Base-by-base conservation (phyloP, 2,329 filamentous ascomycete species). In the Microascus cirrosus region DNA sequence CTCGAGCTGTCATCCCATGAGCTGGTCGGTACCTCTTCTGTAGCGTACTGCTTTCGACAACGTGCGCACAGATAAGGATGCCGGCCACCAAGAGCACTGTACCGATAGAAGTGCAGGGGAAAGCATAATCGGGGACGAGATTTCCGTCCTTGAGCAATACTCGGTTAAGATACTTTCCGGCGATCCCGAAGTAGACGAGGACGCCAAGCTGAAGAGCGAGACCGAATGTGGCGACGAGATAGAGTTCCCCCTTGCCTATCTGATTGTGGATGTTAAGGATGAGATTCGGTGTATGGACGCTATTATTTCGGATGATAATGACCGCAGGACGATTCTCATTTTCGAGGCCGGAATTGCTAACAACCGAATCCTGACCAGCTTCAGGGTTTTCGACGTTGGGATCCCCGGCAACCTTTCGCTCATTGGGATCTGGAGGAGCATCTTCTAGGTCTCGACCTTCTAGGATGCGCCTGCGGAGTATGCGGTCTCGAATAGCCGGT, bases 11-110 rank as follows among this genome's bases (percentile, higher is more conserved):
- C 34, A 35, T 56, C 4, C 48, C 61, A 18, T 28, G 4, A 2
- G 51, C 25, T 2, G 2, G 8, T 15, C 36, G 35, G 20, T 65
- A 68, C 2, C 25, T 56, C 0, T 51, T 59, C 59, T 72, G 67
- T 2, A 34, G 22, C 0, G 69, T 70, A 36, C 67, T 68, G 6
- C 53, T 57, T 28, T 71, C 66, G 3, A 73, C 65, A 2, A 71
- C 65, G 51, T 65, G 63, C 0, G 64, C 63, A 54, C 69, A 73
- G 1, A 70, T 48, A 0, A 69, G 48, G 42, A 72, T 62, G 0
- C 69, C 69, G 1, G 59, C 1, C 0, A 65, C 60, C 11, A 73
- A 48, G 0, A 68, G 1, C 0, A 66, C 0, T 0, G 68, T 72
- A 1, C 71, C 70, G 8, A 52, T 18, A 0, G 61, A 60, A 2